These are phyloP conservation scores for Purpureocillium takamizusanense DNA, from an alignment of 2,329 filamentous ascomycete genomes.

Conservation along the genomic window DNA sequence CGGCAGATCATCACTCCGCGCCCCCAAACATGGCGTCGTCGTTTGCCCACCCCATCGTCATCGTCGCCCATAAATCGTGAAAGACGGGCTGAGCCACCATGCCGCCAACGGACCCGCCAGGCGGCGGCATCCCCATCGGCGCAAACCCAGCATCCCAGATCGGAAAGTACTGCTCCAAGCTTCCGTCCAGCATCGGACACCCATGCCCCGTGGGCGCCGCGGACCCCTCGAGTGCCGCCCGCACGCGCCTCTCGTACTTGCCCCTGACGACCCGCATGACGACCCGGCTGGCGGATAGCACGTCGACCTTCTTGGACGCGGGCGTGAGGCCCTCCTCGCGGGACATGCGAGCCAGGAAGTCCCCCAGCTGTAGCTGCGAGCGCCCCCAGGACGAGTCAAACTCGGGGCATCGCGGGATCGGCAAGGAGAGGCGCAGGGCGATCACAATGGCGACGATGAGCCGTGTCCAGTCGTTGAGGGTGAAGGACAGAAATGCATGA, in stretches of 20 bases:
- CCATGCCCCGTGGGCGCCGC: constrained; percentile 13
- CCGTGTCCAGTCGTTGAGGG: constrained; percentile 31
- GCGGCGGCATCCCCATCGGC: constrained; percentile 7
- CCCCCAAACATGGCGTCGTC: constrained; percentile 4
- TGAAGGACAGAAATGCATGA: constrained; percentile 25
- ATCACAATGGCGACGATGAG: constrained; percentile 32
- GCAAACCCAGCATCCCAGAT: constrained; percentile 32
- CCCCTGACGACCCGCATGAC: constrained; percentile 35
- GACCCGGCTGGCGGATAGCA: constrained; percentile 34
- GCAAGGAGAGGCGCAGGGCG: constrained; percentile 37
- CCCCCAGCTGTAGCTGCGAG: constrained; percentile 26
- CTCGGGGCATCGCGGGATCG: constrained; percentile 24
- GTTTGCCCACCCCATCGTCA: constrained; percentile 35
- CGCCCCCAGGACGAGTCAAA: constrained; percentile 29
- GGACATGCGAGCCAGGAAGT: constrained; percentile 28
- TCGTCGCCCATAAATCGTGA: constrained; percentile 38
- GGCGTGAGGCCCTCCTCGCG: constrained; percentile 12
- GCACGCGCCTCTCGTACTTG: constrained; percentile 35
- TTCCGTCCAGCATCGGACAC: constrained; percentile 45
- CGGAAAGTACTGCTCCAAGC: constrained; percentile 34
- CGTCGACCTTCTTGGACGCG: constrained; percentile 25
- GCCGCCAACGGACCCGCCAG: constrained; percentile 1
- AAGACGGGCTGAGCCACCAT: constrained; percentile 17
- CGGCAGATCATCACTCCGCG: not conserved
- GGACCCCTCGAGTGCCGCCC: constrained; percentile 16